Evolutionary conservation across 139 green algal species (phyloP).

Genomic region (Microglena sp.): DNA sequence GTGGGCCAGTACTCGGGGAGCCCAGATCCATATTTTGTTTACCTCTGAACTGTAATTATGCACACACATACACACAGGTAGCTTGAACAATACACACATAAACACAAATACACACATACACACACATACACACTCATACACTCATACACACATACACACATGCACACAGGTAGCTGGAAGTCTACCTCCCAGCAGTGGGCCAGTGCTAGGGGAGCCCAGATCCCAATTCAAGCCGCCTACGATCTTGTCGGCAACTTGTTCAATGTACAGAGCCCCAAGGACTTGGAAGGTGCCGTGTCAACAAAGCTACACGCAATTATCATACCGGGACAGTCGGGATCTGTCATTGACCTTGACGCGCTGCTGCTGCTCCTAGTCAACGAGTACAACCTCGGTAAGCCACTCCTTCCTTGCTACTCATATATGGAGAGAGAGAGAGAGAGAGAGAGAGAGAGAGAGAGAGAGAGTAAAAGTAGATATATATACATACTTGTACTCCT

Average conservation of each 20-base stretch:
- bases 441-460: too few species aligned
- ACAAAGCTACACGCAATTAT: slow-evolving; percentile 26
- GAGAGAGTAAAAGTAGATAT: too few species aligned
- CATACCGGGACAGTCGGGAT: slow-evolving; percentile 21
- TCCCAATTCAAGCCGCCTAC: slow-evolving; percentile 37
- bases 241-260: slow-evolving; percentile 49
- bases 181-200: slow-evolving; percentile 28
- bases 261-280: slow-evolving; percentile 30
- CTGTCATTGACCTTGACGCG: slow-evolving; percentile 41
- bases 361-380: slow-evolving; percentile 43
- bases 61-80: too few species aligned
- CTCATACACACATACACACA: too few species aligned
- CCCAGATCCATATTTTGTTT: slow-evolving; percentile 29
- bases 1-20: slow-evolving; percentile 27
- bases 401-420: too few species aligned
- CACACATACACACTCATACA: too few species aligned
- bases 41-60: slow-evolving; percentile 41
- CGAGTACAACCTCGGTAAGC: slow-evolving; percentile 31
- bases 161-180: slow-evolving; percentile 22
- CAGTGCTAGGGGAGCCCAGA: slow-evolving; percentile 13
- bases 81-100: too few species aligned
- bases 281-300: slow-evolving; percentile 20
- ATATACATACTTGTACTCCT: too few species aligned
- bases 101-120: not conserved
- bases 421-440: too few species aligned